Evolutionary conservation across 2,329 filamentous ascomycete genomes (phyloP).

Genomic region (Alternaria triticimaculans): DNA sequence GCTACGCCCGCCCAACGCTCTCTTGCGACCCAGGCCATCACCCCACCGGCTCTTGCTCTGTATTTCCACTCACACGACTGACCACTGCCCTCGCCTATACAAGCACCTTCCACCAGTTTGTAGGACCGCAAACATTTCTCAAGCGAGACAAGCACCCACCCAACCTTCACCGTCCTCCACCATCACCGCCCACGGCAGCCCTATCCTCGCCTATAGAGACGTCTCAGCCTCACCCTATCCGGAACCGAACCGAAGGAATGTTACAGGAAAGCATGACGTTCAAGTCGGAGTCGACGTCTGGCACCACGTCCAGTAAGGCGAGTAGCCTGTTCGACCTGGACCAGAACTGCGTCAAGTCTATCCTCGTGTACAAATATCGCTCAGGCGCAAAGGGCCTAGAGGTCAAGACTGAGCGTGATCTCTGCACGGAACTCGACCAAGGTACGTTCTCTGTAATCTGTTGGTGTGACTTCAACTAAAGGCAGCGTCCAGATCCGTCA

Average conservation of each 20-base stretch:
- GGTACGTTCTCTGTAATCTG: constrained; percentile 30
- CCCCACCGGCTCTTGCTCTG: constrained; percentile 29
- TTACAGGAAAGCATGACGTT: constrained; percentile 48
- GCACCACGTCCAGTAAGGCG: constrained; percentile 43
- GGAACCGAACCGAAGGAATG: constrained; percentile 8
- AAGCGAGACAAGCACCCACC: constrained; percentile 24
- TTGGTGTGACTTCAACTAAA: not conserved
- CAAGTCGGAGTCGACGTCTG: constrained; percentile 53
- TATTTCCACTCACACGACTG: constrained; percentile 35
- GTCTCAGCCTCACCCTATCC: constrained; percentile 37
- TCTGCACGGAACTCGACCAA: constrained; percentile 49
- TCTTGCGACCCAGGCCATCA: constrained; percentile 29
- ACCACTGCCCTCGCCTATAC: constrained; percentile 35
- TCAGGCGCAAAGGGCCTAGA: constrained; percentile 49
- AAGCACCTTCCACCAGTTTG: constrained; percentile 33
- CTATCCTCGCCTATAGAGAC: constrained; percentile 21
- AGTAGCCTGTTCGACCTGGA: constrained; percentile 54
- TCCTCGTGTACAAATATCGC: constrained; percentile 56
- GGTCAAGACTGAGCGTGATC: constrained; percentile 53
- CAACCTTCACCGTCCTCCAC: constrained; percentile 14
- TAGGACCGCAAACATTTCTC: not conserved
- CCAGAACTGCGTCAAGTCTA: constrained; percentile 51
- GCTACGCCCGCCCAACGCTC: constrained; percentile 25
- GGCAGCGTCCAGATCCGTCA: constrained; percentile 48
- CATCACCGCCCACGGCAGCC: constrained; percentile 8